These are phyloP conservation scores for Saxophila tyrrhenica DNA, from an alignment of 495 filamentous ascomycete genomes.

Conservation along the genomic window DNA sequence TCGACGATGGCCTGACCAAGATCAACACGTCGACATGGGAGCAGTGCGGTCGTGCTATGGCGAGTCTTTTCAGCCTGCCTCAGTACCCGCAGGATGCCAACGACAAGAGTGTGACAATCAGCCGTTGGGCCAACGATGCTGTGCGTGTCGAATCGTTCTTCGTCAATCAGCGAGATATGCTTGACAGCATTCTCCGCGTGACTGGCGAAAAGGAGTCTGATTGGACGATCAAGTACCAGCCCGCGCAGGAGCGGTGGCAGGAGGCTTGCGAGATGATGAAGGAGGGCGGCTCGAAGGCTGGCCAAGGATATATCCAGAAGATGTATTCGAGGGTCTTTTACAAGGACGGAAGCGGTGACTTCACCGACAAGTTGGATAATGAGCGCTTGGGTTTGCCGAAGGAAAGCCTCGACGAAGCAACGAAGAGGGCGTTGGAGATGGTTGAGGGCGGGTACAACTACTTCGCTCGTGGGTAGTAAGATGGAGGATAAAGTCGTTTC, in stretches of 20 bases:
- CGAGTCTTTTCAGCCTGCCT: slow-evolving; percentile 14
- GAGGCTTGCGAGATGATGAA: slow-evolving; percentile 33
- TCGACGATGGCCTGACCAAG: slow-evolving; percentile 38
- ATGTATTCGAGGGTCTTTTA: slow-evolving; percentile 45
- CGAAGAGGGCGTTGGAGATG: slow-evolving; percentile 24
- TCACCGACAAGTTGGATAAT: slow-evolving; percentile 36
- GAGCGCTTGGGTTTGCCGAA: slow-evolving; percentile 40
- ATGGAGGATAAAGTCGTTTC: not conserved
- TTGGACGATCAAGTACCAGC: slow-evolving; percentile 34
- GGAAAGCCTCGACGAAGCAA: slow-evolving; percentile 51
- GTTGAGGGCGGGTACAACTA: slow-evolving; percentile 1
- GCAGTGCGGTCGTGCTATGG: slow-evolving; percentile 36
- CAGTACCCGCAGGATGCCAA: not conserved
- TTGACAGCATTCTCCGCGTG: slow-evolving; percentile 40
- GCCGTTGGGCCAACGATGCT: slow-evolving; percentile 28
- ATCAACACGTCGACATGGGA: slow-evolving; percentile 33
- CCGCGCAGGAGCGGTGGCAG: slow-evolving; percentile 33
- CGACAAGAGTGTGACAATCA: slow-evolving; percentile 8
- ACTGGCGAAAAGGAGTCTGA: slow-evolving; percentile 15
- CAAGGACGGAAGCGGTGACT: slow-evolving; percentile 37
- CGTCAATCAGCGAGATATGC: slow-evolving; percentile 38
- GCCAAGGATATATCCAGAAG: slow-evolving; percentile 38
- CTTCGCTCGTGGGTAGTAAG: not conserved
- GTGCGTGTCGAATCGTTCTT: slow-evolving; percentile 34
- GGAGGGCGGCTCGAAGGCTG: slow-evolving; percentile 27